phyloP scores from a whole-genome alignment of 169 alveolate genomes.

The Plasmodium yoelii region DNA sequence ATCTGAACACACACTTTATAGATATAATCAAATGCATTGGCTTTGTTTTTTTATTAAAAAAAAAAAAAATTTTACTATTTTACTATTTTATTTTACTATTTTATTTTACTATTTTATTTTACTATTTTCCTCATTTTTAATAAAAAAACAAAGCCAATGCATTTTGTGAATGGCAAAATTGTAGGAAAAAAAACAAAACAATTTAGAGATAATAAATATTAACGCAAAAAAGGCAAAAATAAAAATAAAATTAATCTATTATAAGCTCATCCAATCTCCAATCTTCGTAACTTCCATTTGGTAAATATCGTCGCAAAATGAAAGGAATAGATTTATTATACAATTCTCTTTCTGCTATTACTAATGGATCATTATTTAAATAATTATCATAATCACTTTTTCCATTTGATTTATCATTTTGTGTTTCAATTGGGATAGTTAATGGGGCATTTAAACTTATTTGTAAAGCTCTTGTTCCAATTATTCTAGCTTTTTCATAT shows the following conservation, averaged over 20 bases:
- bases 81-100: no score
- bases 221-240: no score
- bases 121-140: no score
- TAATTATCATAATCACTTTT: conserved; percentile 85
- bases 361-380: conserved; percentile 97
- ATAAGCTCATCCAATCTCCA: conserved; percentile 96
- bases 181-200: no score
- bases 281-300: conserved; percentile 98
- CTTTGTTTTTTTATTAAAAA: no score
- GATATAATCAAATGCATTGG: no score
- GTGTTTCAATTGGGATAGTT: conserved; percentile 89
- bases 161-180: no score
- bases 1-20: no score
- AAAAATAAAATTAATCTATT: conserved; percentile 82
- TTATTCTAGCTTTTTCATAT: conserved; percentile 99
- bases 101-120: no score
- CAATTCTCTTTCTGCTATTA: conserved; percentile 99
- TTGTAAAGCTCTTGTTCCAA: conserved; percentile 99
- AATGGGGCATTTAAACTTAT: conserved; percentile 99
- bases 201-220: no score
- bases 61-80: no score
- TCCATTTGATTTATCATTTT: conserved; percentile 80
- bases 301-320: conserved; percentile 98
- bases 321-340: conserved; percentile 98
- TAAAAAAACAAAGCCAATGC: no score